A percentile compares a stretch with the other conserved stretches of the same genome.
Evolutionary conservation across 345 rosid species (phyloP).

Genomic region (Moricandia arvensis): DNA sequence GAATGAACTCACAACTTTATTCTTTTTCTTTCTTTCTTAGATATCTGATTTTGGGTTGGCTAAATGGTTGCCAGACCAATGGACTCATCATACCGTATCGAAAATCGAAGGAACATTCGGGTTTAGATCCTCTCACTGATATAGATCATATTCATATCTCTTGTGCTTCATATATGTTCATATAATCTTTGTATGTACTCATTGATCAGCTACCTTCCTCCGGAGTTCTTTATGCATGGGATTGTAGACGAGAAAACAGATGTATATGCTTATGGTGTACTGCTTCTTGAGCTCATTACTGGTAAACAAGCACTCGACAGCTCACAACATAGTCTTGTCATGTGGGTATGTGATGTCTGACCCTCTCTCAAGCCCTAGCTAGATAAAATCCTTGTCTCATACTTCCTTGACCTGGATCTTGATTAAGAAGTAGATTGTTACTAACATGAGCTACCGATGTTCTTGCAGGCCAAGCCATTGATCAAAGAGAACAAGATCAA

Average conservation of each 20-base stretch:
- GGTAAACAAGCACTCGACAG: conserved; percentile 80
- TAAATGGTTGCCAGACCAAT: conserved; percentile 90
- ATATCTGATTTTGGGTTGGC: conserved; percentile 98
- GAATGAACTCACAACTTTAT: not conserved
- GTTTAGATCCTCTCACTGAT: conserved; percentile 38
- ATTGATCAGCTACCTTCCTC: conserved; percentile 72
- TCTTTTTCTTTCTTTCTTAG: conserved; percentile 33
- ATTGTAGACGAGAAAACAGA: conserved; percentile 92
- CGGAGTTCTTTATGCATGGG: conserved; percentile 92
- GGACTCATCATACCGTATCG: conserved; percentile 82
- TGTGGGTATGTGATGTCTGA: conserved; percentile 67
- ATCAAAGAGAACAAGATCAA: conserved; percentile 44
- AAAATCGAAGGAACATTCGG: conserved; percentile 96
- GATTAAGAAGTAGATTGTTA: no score
- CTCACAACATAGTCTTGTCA: conserved; percentile 78
- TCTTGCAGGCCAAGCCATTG: conserved; percentile 70
- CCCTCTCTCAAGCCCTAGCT: conserved; percentile 2
- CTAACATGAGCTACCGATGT: not conserved
- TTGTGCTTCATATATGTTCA: not conserved
- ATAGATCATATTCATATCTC: not conserved
- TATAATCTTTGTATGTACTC: not conserved
- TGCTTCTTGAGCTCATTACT: conserved; percentile 76
- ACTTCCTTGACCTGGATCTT: conserved; percentile 11
- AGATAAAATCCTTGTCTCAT: not conserved
- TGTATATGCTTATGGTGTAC: conserved; percentile 86